phyloP scores from a whole-genome alignment of 177 flowering plant species.

The Vitis hybrid region DNA sequence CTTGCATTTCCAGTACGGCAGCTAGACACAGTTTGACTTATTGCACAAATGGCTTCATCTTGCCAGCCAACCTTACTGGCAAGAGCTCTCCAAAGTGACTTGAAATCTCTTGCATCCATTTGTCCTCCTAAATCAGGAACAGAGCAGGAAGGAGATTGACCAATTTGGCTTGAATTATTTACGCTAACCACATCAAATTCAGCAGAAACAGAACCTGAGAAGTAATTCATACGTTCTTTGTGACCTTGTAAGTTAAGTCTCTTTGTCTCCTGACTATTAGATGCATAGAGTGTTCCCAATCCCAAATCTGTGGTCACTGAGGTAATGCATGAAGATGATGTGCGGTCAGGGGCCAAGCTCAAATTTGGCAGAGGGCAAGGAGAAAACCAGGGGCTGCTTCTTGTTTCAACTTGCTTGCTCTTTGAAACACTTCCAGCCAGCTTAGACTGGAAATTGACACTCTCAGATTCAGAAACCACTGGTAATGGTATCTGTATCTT shows the following conservation, averaged over 20 bases:
- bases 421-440: conserved; percentile 7
- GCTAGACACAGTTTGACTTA: conserved; percentile 41
- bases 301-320: conserved; percentile 21
- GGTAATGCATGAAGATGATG: conserved; percentile 4
- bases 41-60: conserved; percentile 40
- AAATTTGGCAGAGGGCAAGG: conserved; percentile 7
- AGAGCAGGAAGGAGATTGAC: neutral
- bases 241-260: neutral
- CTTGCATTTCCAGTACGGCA: conserved; percentile 34
- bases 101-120: conserved; percentile 41
- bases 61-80: conserved; percentile 51
- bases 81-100: conserved; percentile 38
- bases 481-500: conserved; percentile 6
- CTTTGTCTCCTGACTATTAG: conserved; percentile 2
- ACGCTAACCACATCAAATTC: conserved; percentile 2
- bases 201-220: conserved; percentile 10
- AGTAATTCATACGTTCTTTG: neutral
- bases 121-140: conserved; percentile 16
- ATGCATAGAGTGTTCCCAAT: conserved; percentile 14
- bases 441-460: conserved; percentile 8
- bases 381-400: neutral
- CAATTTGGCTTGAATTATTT: neutral
- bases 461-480: conserved; percentile 7
- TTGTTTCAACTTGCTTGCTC: neutral
- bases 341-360: neutral